A percentile compares a stretch with the other conserved stretches of the same genome.
These are phyloP conservation scores for Exutisphaerella laricina DNA, from an alignment of 2,329 filamentous ascomycete genomes.

Conservation along the genomic window DNA sequence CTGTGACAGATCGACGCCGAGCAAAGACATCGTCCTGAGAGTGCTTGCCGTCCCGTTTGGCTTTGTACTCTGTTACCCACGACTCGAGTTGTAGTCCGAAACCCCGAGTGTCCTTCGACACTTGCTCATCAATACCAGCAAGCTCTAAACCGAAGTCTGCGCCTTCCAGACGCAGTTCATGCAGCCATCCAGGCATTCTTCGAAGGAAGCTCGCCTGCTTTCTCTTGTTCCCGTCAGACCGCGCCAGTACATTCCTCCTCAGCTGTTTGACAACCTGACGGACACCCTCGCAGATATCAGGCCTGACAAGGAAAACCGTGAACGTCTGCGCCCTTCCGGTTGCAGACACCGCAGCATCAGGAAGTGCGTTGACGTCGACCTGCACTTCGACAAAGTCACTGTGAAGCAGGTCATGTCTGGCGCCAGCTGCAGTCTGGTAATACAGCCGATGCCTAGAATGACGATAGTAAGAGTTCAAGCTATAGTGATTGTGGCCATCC, in stretches of 20 bases:
- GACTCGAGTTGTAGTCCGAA: constrained; percentile 81
- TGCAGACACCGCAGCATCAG: constrained; percentile 75
- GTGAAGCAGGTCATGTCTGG: constrained; percentile 78
- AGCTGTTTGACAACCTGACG: constrained; percentile 86
- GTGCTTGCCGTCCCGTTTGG: constrained; percentile 56
- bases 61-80: constrained; percentile 83
- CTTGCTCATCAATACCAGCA: constrained; percentile 76
- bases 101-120: constrained; percentile 76
- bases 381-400: constrained; percentile 87
- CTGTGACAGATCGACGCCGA: constrained; percentile 69
- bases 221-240: constrained; percentile 34
- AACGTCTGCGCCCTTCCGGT: constrained; percentile 80
- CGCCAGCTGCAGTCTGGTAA: constrained; percentile 81
- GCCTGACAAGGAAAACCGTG: constrained; percentile 79
- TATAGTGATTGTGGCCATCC: constrained; percentile 79
- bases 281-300: constrained; percentile 87
- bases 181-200: constrained; percentile 73
- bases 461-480: constrained; percentile 72
- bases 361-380: constrained; percentile 74
- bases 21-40: constrained; percentile 33
- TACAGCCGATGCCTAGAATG: constrained; percentile 85
- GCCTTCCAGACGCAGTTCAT: constrained; percentile 77
- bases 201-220: constrained; percentile 65
- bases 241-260: constrained; percentile 60
- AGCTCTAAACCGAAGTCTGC: constrained; percentile 87